phyloP scores from a whole-genome alignment of 768 basidiomycete species.

The Lentinus tigrinus region DNA sequence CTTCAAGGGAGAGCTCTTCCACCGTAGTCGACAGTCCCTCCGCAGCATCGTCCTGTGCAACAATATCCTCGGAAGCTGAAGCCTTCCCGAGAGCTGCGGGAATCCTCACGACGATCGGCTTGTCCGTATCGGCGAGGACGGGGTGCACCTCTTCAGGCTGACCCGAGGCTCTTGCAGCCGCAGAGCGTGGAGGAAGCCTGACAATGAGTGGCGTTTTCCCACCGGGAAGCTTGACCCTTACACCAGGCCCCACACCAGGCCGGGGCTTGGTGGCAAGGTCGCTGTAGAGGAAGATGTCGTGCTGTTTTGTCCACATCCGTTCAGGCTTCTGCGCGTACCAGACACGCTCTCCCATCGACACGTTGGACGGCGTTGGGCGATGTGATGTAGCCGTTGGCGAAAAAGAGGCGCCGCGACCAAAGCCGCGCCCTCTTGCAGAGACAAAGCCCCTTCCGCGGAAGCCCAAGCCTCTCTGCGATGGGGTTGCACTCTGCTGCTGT shows the following conservation, averaged over 20 bases:
- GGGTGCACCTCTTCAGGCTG: constrained; percentile 2
- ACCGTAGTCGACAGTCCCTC: constrained; percentile 25
- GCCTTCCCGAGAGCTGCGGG: constrained; percentile 44
- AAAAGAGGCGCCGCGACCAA: constrained; percentile 27
- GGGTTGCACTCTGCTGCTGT: constrained; percentile 31
- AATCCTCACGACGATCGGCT: constrained; percentile 49
- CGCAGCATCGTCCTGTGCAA: constrained; percentile 21
- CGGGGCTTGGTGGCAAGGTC: constrained; percentile 59
- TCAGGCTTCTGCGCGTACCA: constrained; percentile 81
- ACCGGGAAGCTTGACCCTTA: constrained; percentile 67
- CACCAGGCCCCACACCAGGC: constrained; percentile 50
- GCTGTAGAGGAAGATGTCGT: constrained; percentile 70
- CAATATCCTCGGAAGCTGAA: too few relatives aligned
- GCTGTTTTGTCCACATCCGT: constrained; percentile 80
- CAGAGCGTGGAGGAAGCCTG: constrained; percentile 33
- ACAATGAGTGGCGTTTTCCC: constrained; percentile 38
- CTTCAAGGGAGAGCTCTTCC: constrained; percentile 46
- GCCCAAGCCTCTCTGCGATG: constrained; percentile 32
- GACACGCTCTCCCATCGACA: constrained; percentile 41
- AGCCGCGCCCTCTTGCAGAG: constrained; percentile 40
- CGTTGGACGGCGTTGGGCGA: constrained; percentile 25
- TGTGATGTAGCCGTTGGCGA: constrained; percentile 19
- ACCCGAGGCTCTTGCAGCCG: constrained; percentile 4
- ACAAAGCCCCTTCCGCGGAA: constrained; percentile 49
- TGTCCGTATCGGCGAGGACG: constrained; percentile 43